phyloP scores from a whole-genome alignment of 257 asterid genomes.

The Solanum clarkiae region DNA sequence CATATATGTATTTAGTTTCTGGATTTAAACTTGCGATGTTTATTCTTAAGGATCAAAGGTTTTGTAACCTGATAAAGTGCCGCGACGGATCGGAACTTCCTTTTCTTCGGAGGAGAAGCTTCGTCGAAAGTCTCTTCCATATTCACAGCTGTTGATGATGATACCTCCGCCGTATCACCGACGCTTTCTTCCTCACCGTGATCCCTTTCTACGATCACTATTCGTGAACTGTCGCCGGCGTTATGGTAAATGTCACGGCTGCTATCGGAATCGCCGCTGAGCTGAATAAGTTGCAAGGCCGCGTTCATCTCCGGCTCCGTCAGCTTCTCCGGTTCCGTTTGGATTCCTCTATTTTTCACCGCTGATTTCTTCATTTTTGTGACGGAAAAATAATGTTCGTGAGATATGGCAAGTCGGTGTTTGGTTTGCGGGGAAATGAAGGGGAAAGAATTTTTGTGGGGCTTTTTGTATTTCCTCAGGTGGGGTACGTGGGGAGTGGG shows the following conservation, averaged over 20 bases:
- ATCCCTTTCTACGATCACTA: neutral
- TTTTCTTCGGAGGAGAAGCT: constrained; percentile 12
- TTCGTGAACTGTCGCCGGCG: neutral
- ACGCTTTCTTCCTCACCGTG: constrained; percentile 29
- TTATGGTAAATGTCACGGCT: neutral
- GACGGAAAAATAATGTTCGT: neutral
- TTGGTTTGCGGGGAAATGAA: neutral
- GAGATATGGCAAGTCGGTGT: neutral
- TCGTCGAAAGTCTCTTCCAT: constrained; percentile 4
- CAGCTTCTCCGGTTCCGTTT: constrained; percentile 12
- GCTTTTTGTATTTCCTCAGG: neutral
- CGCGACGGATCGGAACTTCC: constrained; percentile 34
- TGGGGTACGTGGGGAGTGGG: neutral
- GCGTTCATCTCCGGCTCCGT: constrained; percentile 59
- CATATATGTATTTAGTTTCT: neutral
- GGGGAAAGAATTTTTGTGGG: neutral
- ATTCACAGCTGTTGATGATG: neutral
- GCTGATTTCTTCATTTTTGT: constrained; percentile 17
- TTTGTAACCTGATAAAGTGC: constrained; percentile 30
- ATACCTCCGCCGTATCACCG: constrained; percentile 33
- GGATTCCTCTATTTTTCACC: constrained; percentile 5
- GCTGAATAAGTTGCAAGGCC: constrained; percentile 58
- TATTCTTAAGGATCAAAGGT: constrained; percentile 13
- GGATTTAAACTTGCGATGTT: constrained; percentile 7
- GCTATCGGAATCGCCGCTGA: constrained; percentile 34